These are phyloP conservation scores for Nicotiana rustica DNA, from an alignment of 305 asterid genomes.

Conservation along the genomic window DNA sequence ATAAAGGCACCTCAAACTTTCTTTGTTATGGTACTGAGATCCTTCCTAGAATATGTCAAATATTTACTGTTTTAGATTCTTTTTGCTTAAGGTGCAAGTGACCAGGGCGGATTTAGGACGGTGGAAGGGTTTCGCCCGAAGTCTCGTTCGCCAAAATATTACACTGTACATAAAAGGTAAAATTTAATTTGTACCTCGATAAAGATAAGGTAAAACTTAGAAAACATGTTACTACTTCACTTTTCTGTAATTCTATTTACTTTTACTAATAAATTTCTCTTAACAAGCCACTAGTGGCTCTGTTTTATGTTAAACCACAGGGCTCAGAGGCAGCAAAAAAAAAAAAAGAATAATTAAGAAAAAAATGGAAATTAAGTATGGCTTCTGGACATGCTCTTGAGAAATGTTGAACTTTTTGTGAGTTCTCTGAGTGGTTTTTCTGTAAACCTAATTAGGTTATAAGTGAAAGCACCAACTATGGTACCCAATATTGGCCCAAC, in stretches of 20 bases:
- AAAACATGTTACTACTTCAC: too few species aligned
- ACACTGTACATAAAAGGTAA: too few species aligned
- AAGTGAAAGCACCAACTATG: conserved; percentile 48
- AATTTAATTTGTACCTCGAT: too few species aligned
- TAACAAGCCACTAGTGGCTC: conserved; percentile 38
- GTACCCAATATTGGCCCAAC: conserved; percentile 56
- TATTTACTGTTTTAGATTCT: background rate
- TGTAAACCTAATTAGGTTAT: conserved; percentile 59
- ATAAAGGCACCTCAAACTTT: background rate
- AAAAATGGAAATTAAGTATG: background rate
- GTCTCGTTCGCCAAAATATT: too few species aligned
- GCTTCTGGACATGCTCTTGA: conserved; percentile 52
- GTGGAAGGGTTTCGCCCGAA: too few species aligned
- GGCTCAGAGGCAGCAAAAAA: background rate
- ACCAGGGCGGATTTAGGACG: too few species aligned
- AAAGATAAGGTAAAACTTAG: background rate
- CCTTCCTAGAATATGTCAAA: background rate
- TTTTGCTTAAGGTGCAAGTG: background rate
- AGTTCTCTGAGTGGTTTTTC: conserved; percentile 58
- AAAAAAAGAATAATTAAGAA: background rate
- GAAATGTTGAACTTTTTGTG: conserved; percentile 46
- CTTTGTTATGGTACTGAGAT: background rate
- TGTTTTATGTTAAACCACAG: conserved; percentile 25
- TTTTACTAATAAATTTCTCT: conserved; percentile 7
- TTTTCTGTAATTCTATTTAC: background rate